Base-by-base conservation (phyloP, 805 yeast species). In the Candida railenensis region DNA sequence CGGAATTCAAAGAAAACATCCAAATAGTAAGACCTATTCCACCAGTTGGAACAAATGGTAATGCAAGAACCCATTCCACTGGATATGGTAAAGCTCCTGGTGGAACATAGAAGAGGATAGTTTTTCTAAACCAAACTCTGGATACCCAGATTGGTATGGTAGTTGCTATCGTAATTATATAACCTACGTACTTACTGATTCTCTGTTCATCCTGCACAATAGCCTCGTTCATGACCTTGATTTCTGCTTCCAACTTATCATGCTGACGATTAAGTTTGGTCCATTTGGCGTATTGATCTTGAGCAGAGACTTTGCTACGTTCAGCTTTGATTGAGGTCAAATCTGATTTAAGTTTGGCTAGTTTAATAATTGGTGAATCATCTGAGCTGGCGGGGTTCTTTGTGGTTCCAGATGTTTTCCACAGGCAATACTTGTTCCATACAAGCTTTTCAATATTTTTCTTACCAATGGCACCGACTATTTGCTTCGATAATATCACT, bases 221-320 rank as follows among this genome's bases (percentile, higher is more conserved):
- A 9, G 63, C 56, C 37, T 65, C 60, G 43, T 73, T 76, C 40
- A 79, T 53, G 7, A 54, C 47, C 15, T 73, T 76, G 37, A 85
- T 67, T 49, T 86, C 81, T 14, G 65, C 71, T 38, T 74, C 72
- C 42, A 87, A 58, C 48, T 77, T 75, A 53, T 85, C 90, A 48
- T 76, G 68, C 54, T 76, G 78, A 42, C 99, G 78, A 58, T 89
- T 91, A 51, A 91, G 73, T 62, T 89, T 89, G 1, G 97, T 95
- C 98, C 98, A 94, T 58, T 80, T 84, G 22, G 97, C 97, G 63
- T 92, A 94, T 57, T 94, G 83, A 62, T 94, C 97, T 64, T 92
- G 97, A 1, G 97, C 92, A 46, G 89, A 80, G 8, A 90, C 78
- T 2, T 73, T 51, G 25, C 80, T 71, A 50, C 89, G 77, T 54